These are phyloP conservation scores for Russula sp. DNA, from an alignment of 768 basidiomycete species.

Conservation along the genomic window DNA sequence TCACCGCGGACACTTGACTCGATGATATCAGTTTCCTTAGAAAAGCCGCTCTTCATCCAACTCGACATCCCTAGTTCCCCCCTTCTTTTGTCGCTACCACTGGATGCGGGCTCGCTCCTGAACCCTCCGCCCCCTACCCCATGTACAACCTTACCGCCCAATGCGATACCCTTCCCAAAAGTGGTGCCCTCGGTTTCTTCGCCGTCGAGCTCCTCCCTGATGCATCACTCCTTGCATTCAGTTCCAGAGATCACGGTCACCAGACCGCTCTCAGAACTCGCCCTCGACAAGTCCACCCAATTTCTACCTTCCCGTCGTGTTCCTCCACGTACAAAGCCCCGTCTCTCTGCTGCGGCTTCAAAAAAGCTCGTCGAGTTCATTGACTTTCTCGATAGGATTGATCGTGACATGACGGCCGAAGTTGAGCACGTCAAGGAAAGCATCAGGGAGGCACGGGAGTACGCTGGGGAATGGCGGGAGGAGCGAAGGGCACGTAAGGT, in stretches of 20 bases:
- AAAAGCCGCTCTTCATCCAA: slow-evolving; percentile 9
- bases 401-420: slow-evolving; percentile 21
- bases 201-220: slow-evolving; percentile 7
- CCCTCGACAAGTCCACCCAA: neutral
- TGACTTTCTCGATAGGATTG: slow-evolving; percentile 20
- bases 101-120: slow-evolving; percentile 4
- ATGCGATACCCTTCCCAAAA: neutral
- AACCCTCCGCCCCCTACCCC: neutral
- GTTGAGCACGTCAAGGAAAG: slow-evolving; percentile 21
- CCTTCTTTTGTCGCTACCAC: slow-evolving; percentile 17
- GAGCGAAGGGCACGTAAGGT: slow-evolving; percentile 7
- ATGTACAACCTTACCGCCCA: neutral
- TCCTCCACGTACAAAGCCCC: neutral
- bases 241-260: slow-evolving; percentile 22
- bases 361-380: slow-evolving; percentile 18
- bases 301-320: neutral
- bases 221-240: slow-evolving; percentile 9
- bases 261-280: slow-evolving; percentile 4
- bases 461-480: slow-evolving; percentile 17
- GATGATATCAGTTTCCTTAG: slow-evolving; percentile 6
- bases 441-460: slow-evolving; percentile 19
- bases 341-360: slow-evolving; percentile 7
- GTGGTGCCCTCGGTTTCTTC: neutral
- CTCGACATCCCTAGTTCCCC: slow-evolving; percentile 21
- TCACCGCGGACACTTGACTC: slow-evolving; percentile 1